Conservation (phyloP, 148 eudicot genomes). For the Linanthus parryae region DNA sequence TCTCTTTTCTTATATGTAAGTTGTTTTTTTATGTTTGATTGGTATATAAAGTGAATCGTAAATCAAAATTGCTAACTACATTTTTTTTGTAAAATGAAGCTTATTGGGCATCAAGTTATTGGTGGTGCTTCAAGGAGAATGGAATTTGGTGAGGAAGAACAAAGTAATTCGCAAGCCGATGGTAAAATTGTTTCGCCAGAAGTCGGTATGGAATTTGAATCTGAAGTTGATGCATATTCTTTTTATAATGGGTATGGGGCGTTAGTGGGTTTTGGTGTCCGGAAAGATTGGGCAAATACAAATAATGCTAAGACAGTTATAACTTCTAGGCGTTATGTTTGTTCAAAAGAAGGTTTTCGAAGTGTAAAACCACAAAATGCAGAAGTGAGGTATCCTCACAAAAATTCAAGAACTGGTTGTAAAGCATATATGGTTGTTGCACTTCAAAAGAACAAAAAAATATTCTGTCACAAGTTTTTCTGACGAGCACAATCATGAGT, state of each 20-base stretch:
- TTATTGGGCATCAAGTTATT: no score
- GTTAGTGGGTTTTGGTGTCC: conserved; percentile 29
- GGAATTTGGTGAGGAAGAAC: no score
- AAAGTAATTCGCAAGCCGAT: no score
- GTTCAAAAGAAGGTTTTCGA: conserved; percentile 35
- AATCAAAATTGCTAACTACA: no score
- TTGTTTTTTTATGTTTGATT: no score
- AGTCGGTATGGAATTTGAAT: conserved; percentile 27
- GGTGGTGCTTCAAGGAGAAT: no score
- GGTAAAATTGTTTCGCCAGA: no score
- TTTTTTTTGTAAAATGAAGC: no score
- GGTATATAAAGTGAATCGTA: no score
- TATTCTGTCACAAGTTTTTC: conserved; percentile 24
- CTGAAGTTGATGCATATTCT: conserved; percentile 29
- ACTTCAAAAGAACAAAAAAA: conserved; percentile 27
- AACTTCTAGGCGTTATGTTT: conserved; percentile 33
- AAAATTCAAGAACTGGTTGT: conserved; percentile 38
- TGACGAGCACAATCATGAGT: conserved; percentile 27
- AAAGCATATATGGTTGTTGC: conserved; percentile 33
- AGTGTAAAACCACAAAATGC: no score
- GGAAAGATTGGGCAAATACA: conserved; percentile 38
- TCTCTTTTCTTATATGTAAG: no score
- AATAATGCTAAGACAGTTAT: conserved; percentile 33
- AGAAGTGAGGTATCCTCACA: conserved; percentile 33
- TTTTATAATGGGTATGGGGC: conserved; percentile 28